Conservation (phyloP, 805 yeast genomes). For the Yamadazyma sp. region DNA sequence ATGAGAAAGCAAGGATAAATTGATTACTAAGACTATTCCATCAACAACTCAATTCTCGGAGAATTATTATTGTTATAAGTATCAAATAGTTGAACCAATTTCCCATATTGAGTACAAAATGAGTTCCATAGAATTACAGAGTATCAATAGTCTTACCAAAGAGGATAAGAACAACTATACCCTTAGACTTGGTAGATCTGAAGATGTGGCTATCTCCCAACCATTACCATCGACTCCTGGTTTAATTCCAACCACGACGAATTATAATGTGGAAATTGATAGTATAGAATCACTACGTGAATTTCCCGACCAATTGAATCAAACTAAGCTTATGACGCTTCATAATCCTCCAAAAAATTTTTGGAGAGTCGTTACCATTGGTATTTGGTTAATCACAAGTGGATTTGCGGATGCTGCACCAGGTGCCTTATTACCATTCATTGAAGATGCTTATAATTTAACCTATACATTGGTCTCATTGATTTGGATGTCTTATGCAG, state of each 20-base stretch:
- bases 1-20: too few species aligned
- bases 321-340: slow-evolving; percentile 30
- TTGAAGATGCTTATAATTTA: slow-evolving; percentile 47
- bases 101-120: too few species aligned
- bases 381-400: slow-evolving; percentile 37
- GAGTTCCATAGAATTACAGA: slow-evolving; percentile 4
- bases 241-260: slow-evolving; percentile 3
- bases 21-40: too few species aligned
- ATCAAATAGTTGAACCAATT: too few species aligned
- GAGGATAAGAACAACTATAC: not conserved
- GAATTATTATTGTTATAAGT: too few species aligned
- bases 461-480: slow-evolving; percentile 52
- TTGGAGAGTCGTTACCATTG: slow-evolving; percentile 39
- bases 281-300: not conserved
- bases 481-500: slow-evolving; percentile 56
- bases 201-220: slow-evolving; percentile 1
- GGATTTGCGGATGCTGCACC: slow-evolving; percentile 58
- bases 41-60: too few species aligned
- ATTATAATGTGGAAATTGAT: not conserved
- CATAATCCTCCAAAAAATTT: slow-evolving; percentile 41
- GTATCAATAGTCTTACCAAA: slow-evolving; percentile 2
- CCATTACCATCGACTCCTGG: slow-evolving; percentile 9
- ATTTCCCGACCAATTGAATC: slow-evolving; percentile 3
- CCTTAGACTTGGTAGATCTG: not conserved
- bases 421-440: slow-evolving; percentile 56